phyloP scores from a whole-genome alignment of 768 basidiomycete genomes.

The Asterophora parasitica region DNA sequence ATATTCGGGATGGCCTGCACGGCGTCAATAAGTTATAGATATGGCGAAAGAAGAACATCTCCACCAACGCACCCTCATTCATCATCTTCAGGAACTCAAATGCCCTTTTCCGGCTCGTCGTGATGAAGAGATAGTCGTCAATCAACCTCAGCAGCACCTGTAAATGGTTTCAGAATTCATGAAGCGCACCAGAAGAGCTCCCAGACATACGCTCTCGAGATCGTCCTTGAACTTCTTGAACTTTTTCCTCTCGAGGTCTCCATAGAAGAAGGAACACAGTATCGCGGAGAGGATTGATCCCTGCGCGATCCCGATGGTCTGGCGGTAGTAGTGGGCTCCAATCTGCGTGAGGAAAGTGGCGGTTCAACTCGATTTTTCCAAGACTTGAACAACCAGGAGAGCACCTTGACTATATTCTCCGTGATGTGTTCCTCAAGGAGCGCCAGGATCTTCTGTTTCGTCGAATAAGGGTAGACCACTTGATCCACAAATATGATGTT shows the following conservation, averaged over 20 bases:
- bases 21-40: not conserved
- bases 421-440: conserved; percentile 87
- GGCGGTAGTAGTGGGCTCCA: conserved; percentile 73
- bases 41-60: not conserved
- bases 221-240: conserved; percentile 52
- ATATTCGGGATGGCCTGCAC: conserved; percentile 83
- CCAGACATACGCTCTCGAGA: conserved; percentile 52
- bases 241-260: conserved; percentile 70
- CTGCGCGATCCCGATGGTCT: conserved; percentile 94
- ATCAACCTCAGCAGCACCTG: conserved; percentile 80
- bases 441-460: conserved; percentile 56
- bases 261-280: conserved; percentile 94
- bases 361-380: not conserved
- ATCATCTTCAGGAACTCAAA: conserved; percentile 68
- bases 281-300: conserved; percentile 93
- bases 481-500: conserved; percentile 86
- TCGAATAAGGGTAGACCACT: conserved; percentile 51
- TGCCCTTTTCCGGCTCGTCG: conserved; percentile 59
- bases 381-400: too few species aligned
- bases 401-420: conserved; percentile 92
- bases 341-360: conserved; percentile 45
- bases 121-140: conserved; percentile 94
- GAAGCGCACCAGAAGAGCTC: not conserved
- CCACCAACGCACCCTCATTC: conserved; percentile 48
- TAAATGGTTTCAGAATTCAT: not conserved